Percentiles rank a stretch among this genome's conserved stretches.
phyloP scores from a whole-genome alignment of 176 grass and related monocot species.

The Oryza officinalis region DNA sequence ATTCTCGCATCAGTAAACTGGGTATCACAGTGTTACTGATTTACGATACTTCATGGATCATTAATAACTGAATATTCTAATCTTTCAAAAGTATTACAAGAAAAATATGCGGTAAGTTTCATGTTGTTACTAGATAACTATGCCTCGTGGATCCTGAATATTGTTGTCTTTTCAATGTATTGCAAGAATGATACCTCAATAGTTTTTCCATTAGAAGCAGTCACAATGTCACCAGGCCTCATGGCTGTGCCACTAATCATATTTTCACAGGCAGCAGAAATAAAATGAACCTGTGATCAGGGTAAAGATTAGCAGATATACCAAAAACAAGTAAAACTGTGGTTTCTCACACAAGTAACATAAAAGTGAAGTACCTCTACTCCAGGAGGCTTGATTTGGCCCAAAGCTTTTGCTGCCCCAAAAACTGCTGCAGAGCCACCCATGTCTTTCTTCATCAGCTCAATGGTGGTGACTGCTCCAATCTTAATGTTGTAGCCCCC shows the following conservation, averaged over 20 bases:
- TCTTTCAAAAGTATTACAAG: neutral
- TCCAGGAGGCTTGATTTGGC: constrained; percentile 87
- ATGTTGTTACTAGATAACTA: neutral
- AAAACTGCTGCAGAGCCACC: constrained; percentile 91
- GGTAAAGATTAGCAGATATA: neutral
- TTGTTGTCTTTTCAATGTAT: neutral
- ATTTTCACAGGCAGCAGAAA: constrained; percentile 98
- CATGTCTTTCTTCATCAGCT: constrained; percentile 99
- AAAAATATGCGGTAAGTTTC: no score
- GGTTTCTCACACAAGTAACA: neutral
- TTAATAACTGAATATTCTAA: neutral
- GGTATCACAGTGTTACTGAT: no score
- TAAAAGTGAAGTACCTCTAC: constrained; percentile 70
- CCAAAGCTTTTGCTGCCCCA: constrained; percentile 95
- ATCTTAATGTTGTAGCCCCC: constrained; percentile 99
- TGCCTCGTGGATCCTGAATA: neutral
- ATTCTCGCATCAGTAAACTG: no score
- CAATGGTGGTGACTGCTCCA: constrained; percentile 75
- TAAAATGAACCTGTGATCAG: constrained; percentile 83
- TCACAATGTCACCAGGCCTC: constrained; percentile 97
- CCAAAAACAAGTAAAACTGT: neutral
- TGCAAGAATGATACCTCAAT: constrained; percentile 67
- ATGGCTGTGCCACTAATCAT: constrained; percentile 99
- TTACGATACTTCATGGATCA: neutral
- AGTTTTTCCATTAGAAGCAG: constrained; percentile 95